phyloP scores from a whole-genome alignment of 2,329 filamentous ascomycete species.

The Raffaelea albimanens region DNA sequence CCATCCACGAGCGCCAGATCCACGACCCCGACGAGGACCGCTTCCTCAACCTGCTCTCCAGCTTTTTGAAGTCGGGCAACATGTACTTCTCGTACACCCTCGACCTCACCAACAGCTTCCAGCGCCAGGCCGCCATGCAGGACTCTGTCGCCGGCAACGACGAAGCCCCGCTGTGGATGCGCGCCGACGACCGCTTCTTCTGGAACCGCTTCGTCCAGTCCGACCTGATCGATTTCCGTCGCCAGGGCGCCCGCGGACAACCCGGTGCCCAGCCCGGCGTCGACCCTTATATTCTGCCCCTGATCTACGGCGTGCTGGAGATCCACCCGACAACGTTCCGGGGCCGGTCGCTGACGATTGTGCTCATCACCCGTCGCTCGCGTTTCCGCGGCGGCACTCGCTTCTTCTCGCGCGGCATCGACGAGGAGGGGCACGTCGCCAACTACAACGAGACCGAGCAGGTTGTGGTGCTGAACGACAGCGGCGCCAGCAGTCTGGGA shows the following conservation, averaged over 20 bases:
- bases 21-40: conserved; percentile 91
- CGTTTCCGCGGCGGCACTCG: conserved; percentile 82
- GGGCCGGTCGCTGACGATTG: conserved; percentile 71
- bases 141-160: conserved; percentile 25
- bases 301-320: conserved; percentile 94
- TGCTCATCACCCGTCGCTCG: conserved; percentile 80
- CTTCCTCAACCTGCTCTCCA: conserved; percentile 75
- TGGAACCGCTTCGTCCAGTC: conserved; percentile 93
- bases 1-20: conserved; percentile 82
- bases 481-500: conserved; percentile 56
- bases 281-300: conserved; percentile 88
- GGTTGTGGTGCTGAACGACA: conserved; percentile 80
- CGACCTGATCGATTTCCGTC: conserved; percentile 83
- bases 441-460: conserved; percentile 99
- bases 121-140: conserved; percentile 77
- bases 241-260: conserved; percentile 50
- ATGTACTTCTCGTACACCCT: conserved; percentile 99
- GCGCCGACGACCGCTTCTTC: conserved; percentile 95
- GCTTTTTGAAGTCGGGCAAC: conserved; percentile 70
- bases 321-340: conserved; percentile 83
- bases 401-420: conserved; percentile 90
- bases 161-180: conserved; percentile 69
- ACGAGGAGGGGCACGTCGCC: conserved; percentile 89
- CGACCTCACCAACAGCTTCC: conserved; percentile 94
- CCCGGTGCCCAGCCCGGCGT: conserved; percentile 62